Base-by-base conservation (phyloP, 257 asterid species). In the Phtheirospermum japonicum region DNA sequence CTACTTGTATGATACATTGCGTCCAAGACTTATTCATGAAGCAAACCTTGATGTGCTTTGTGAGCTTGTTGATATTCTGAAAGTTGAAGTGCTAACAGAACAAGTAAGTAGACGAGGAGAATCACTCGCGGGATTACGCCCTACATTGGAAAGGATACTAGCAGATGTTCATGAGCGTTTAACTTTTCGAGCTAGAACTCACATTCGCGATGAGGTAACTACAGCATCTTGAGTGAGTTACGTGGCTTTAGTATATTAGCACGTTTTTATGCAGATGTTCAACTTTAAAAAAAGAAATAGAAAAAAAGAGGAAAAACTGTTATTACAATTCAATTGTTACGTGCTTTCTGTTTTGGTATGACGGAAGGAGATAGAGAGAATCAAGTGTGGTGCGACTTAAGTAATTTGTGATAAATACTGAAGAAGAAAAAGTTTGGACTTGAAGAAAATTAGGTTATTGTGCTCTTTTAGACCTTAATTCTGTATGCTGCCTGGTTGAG, bases 111-210 rank as follows among this genome's bases (percentile, higher is more conserved):
- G 97, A 74, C 86, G 95, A 36, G 92, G 94, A 63, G 96, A 93
- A 63, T 81, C 95, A 4, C 84, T 93, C 65, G 97, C 85, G 30
- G 97, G 99, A 67, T 65, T 93, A 40, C 88, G 90, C 12, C 97
- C 97, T 30, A 93, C 95, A 37, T 58, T 93, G 51, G 96, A 93
- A 75, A 89, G 99, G 83, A 85, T 82, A 74, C 79, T 93, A 76
- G 97, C 95, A 31, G 97, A 93, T 85, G 90, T 89, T 56, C 99
- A 89, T 14, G 99, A 93, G 77, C 95, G 99, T 32, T 72, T 87
- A 64, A 93, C 96, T 56, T 93, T 93, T 50, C 97, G 99, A 65
- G 97, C 99, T 59, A 90, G 97, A 64, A 89, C 99, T 48, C 85
- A 89, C 78, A 87, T 93, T 19, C 83, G 88, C 23, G 97, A 93